Conservation (phyloP, 1,139 yeast species). For the Geotrichum reessii region DNA sequence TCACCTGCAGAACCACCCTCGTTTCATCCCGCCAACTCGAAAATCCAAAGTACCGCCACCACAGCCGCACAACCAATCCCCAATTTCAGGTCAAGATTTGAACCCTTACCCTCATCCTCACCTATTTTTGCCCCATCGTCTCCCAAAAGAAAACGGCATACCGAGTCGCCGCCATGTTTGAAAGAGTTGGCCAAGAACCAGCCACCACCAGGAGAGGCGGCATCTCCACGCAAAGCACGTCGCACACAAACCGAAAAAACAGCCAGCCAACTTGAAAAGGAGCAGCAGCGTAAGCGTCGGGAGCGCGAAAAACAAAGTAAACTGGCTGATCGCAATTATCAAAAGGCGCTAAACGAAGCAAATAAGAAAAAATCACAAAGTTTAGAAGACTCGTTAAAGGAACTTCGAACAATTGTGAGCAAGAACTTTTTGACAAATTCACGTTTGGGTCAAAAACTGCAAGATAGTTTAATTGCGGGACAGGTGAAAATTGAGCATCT, state of each 20-base stretch:
- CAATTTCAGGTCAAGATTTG: not conserved
- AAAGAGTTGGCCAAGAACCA: not conserved
- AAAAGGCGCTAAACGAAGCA: constrained; percentile 6
- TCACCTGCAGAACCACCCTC: not conserved
- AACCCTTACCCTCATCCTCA: constrained; percentile 6
- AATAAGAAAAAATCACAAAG: constrained; percentile 5
- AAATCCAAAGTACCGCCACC: not conserved
- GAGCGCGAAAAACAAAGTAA: constrained; percentile 18
- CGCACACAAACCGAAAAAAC: constrained; percentile 2
- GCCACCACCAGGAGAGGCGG: not conserved
- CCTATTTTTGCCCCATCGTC: not conserved
- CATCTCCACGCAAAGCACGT: not conserved
- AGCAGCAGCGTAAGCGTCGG: not conserved
- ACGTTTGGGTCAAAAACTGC: not conserved
- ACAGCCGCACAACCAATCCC: constrained; percentile 1
- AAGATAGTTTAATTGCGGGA: not conserved
- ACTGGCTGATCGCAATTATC: constrained; percentile 15
- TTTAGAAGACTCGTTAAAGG: constrained; percentile 4
- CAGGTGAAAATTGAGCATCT: not conserved
- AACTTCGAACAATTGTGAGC: not conserved
- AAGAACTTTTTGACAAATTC: not conserved
- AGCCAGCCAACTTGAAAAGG: not conserved
- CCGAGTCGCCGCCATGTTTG: not conserved
- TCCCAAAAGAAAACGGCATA: not conserved
- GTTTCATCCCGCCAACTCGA: not conserved